Percentiles rank a stretch among this genome's conserved stretches.
phyloP scores from a whole-genome alignment of 345 rosid species.

The Syzygium grande region DNA sequence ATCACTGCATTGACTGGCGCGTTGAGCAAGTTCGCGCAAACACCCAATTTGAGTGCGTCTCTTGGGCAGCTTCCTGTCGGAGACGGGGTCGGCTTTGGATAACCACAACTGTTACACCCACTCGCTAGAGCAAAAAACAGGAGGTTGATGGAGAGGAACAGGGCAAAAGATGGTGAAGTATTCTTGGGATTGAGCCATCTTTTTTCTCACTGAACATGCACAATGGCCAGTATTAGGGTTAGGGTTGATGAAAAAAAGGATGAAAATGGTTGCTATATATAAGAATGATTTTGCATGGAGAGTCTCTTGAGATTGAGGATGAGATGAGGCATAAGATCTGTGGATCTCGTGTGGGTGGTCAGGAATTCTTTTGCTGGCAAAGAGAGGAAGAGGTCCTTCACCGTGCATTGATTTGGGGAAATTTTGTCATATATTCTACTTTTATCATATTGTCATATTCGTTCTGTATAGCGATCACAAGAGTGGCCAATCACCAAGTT shows the following conservation, averaged over 20 bases:
- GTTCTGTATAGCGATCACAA: background rate
- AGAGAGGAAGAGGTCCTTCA: background rate
- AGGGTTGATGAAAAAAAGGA: background rate
- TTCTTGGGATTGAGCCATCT: background rate
- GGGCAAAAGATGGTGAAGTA: background rate
- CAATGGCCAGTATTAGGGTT: background rate
- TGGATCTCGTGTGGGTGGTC: background rate
- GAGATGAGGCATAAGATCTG: background rate
- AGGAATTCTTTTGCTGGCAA: background rate
- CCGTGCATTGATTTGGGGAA: background rate
- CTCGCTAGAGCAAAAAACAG: constrained; percentile 27
- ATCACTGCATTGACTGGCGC: constrained; percentile 37
- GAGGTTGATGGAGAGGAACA: constrained; percentile 24
- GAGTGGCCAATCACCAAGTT: background rate
- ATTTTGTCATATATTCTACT: background rate
- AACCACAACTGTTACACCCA: constrained; percentile 38
- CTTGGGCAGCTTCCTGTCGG: constrained; percentile 31
- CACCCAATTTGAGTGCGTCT: constrained; percentile 47
- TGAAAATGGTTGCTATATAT: background rate
- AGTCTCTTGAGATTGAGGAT: background rate
- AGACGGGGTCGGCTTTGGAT: constrained; percentile 26
- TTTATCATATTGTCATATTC: background rate
- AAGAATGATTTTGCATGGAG: background rate
- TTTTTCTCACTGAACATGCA: background rate
- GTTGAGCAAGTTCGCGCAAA: constrained; percentile 47